Evolutionary conservation across 116 monocot species (phyloP).

Genomic region (Iris pallida): DNA sequence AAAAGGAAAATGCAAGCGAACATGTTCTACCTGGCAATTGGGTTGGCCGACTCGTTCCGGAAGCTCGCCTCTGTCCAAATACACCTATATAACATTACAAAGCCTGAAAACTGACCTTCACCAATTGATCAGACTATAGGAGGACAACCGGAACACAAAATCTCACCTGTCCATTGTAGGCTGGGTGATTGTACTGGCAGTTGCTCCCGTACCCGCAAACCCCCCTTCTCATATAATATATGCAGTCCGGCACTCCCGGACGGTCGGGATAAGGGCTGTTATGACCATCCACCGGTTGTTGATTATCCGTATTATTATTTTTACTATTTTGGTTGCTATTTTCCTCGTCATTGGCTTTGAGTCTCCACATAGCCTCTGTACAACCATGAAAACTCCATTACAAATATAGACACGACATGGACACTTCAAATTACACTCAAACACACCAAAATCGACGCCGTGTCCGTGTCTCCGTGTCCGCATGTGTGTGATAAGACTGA

Average conservation of each 20-base stretch:
- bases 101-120: not conserved
- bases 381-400: not conserved
- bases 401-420: too few species aligned
- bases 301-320: not conserved
- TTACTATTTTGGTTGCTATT: too few species aligned
- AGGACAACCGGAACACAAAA: not conserved
- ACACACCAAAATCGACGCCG: too few species aligned
- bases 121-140: not conserved
- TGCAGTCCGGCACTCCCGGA: slow-evolving; percentile 45
- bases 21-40: slow-evolving; percentile 36
- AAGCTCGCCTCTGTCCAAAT: slow-evolving; percentile 22
- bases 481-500: not conserved
- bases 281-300: slow-evolving; percentile 3
- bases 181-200: slow-evolving; percentile 62
- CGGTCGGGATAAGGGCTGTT: slow-evolving; percentile 35
- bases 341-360: slow-evolving; percentile 7
- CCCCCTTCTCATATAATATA: slow-evolving; percentile 55
- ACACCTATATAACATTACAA: not conserved
- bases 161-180: slow-evolving; percentile 28
- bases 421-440: too few species aligned
- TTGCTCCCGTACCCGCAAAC: slow-evolving; percentile 61
- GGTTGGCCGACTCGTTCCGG: slow-evolving; percentile 42
- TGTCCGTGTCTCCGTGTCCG: too few species aligned
- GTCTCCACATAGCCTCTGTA: slow-evolving; percentile 16
- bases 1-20: not conserved